Base-by-base conservation (phyloP, 2,329 filamentous ascomycete genomes). In the Fusarium multiceps region DNA sequence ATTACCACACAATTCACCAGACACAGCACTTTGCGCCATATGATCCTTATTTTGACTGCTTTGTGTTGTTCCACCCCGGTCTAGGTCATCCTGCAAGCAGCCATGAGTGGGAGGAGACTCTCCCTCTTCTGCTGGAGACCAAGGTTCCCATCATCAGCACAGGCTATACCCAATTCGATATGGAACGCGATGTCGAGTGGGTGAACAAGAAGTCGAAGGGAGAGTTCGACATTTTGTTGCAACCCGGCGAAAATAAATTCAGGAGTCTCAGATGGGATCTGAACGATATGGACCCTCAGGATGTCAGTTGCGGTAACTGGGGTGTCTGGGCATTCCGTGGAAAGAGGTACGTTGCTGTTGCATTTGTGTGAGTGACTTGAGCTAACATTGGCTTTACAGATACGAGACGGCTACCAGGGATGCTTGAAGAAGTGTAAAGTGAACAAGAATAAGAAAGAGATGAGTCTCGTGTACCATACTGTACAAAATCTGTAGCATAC, bases 11-110 rank as follows among this genome's bases (percentile, higher is more conserved):
- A 4, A 88, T 99, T 73, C 95, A 99, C 82, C 89, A 94, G 78
- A 92, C 95, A 0, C 92, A 93, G 49, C 88, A 94, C 78, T 99
- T 98, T 82, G 89, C 92, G 61, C 96, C 97, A 0, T 98, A 97
- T 78, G 96, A 99, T 78, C 96, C 96, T 1, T 99, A 99, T 83
- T 97, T 99, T 80, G 96, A 99, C 84, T 96, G 93, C 80, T 97
- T 99, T 78, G 90, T 99, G 76, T 87, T 98, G 54, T 99, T 98
- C 86, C 97, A 99, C 77, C 97, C 97, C 1, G 97, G 97, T 11
- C 87, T 99, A 20, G 97, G 96, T 14, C 96, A 99, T 79, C 94
- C 97, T 1, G 93, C 94, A 16, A 95, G 92, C 76, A 93, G 92
- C 55, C 93, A 97, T 75, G 96, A 99, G 80, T 99, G 97, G 96